Evolutionary conservation across 148 eudicot species (phyloP), one percentile per base, ranked within the genome.

Genomic region (Vaccinium macrocarpon): DNA sequence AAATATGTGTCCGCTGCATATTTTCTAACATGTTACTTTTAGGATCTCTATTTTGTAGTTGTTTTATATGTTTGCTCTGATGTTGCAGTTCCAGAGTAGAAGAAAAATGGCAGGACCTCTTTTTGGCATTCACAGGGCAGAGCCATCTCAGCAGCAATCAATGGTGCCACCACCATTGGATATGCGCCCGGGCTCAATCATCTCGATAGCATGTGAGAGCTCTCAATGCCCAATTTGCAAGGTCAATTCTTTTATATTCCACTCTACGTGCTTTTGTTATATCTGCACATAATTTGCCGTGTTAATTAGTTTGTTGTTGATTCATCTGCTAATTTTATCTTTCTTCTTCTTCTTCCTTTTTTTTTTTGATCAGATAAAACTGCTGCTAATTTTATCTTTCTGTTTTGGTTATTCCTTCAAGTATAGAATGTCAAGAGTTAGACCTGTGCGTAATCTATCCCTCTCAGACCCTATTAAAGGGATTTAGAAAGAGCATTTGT

Each of bases 121-220:
- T 76, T 84, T 92, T 72, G 89, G 86, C 75, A 84, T 88, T 81
- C 90, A 83, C 25, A 84, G 88, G 72, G 82, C 90, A 79, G 90
- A 86, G 61, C 80, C 94, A 51, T 82, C 94, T 82, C 90, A 91
- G 82, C 81, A 80, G 83, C 92, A 86, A 79, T 76, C 82, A 7
- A 61, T 82, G 23, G 87, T 76, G 52, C 56, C 90, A 71, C 93
- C 90, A n/a, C 87, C 91, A 27, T 70, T 92, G 87, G 96, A 96
- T 82, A 85, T 84, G 90, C 87, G 87, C 76, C 76, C 90, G 91
- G 48, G 98, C 94, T 85, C 95, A 87, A 83, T 88, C 87, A 50
- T 91, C 95, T 42, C 89, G 91, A 82, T 96, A 91, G 89, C 97
- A 95, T 88, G 99, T 96, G 86, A 92, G 93, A 91, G 98, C 97